These are phyloP conservation scores for Acidomyces sp. DNA, from an alignment of 495 filamentous ascomycete species.

Conservation along the genomic window DNA sequence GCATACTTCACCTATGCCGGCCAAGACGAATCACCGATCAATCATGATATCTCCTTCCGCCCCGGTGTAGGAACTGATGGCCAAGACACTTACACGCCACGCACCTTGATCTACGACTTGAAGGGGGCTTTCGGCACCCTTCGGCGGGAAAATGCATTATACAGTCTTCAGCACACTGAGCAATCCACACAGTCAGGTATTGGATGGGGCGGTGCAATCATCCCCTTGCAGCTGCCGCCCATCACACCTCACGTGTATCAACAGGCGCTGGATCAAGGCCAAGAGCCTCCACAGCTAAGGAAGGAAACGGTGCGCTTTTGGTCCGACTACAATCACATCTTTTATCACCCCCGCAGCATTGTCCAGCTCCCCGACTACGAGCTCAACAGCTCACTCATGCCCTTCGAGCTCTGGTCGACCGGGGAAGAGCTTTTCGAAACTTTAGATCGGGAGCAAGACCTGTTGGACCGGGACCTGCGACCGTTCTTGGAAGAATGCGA, in stretches of 20 bases:
- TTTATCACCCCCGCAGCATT: slow-evolving; percentile 81
- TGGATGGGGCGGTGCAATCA: slow-evolving; percentile 60
- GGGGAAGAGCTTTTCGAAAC: slow-evolving; percentile 74
- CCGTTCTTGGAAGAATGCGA: slow-evolving; percentile 88
- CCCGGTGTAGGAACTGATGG: slow-evolving; percentile 72
- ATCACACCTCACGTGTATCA: slow-evolving; percentile 66
- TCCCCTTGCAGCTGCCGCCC: slow-evolving; percentile 49
- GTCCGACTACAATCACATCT: slow-evolving; percentile 87
- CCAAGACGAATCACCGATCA: slow-evolving; percentile 52
- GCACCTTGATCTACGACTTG: slow-evolving; percentile 87
- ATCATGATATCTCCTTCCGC: slow-evolving; percentile 89
- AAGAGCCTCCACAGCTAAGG: slow-evolving; percentile 47
- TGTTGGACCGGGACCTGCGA: slow-evolving; percentile 78
- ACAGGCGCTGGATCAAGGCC: slow-evolving; percentile 56
- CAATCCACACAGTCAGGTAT: slow-evolving; percentile 30
- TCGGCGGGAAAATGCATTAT: slow-evolving; percentile 75
- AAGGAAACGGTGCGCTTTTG: slow-evolving; percentile 72
- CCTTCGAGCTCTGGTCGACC: slow-evolving; percentile 67
- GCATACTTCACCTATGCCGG: slow-evolving; percentile 89
- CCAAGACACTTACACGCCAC: slow-evolving; percentile 80
- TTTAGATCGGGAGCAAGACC: slow-evolving; percentile 72
- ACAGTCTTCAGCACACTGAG: slow-evolving; percentile 51
- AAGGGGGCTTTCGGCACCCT: slow-evolving; percentile 86
- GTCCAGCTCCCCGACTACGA: slow-evolving; percentile 83
- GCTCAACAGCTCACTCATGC: slow-evolving; percentile 57